Conservation (phyloP, 768 basidiomycete species). For the Lentinula raphanica region DNA sequence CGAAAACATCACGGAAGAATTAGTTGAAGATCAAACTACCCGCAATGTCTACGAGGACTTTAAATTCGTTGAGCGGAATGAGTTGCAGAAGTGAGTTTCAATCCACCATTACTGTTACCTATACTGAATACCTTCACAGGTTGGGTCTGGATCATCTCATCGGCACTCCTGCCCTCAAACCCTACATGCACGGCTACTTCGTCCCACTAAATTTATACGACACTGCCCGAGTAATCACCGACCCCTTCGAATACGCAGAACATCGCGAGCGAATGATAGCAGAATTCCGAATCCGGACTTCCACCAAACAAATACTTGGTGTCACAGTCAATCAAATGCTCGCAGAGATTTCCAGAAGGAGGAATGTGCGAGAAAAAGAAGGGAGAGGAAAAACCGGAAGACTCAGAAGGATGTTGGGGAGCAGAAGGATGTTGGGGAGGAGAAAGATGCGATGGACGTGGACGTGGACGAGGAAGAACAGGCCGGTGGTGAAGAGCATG, state of each 20-base stretch:
- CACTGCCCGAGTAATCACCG: conserved; percentile 90
- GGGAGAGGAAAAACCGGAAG: conserved; percentile 48
- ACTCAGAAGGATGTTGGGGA: too few relatives aligned
- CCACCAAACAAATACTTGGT: conserved; percentile 51
- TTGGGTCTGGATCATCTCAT: conserved; percentile 93
- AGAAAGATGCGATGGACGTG: conserved; percentile 25
- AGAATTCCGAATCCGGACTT: conserved; percentile 85
- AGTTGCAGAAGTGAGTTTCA: conserved; percentile 75
- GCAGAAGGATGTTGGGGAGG: conserved; percentile 32
- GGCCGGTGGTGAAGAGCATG: conserved; percentile 10
- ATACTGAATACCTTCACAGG: conserved; percentile 33
- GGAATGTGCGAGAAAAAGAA: conserved; percentile 52
- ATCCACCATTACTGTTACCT: conserved; percentile 2
- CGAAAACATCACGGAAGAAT: conserved; percentile 96
- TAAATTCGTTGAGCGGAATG: conserved; percentile 90
- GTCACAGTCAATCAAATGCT: conserved; percentile 76
- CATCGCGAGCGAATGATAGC: conserved; percentile 88
- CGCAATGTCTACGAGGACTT: conserved; percentile 89
- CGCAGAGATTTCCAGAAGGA: conserved; percentile 74
- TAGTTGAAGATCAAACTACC: conserved; percentile 84
- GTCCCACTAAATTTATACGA: conserved; percentile 93
- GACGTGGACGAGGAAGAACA: conserved; percentile 26
- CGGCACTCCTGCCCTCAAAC: conserved; percentile 92
- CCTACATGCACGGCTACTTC: conserved; percentile 99
- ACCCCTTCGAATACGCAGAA: conserved; percentile 94